Base-by-base conservation (phyloP, 495 filamentous ascomycete genomes). In the Neurospora sp. region DNA sequence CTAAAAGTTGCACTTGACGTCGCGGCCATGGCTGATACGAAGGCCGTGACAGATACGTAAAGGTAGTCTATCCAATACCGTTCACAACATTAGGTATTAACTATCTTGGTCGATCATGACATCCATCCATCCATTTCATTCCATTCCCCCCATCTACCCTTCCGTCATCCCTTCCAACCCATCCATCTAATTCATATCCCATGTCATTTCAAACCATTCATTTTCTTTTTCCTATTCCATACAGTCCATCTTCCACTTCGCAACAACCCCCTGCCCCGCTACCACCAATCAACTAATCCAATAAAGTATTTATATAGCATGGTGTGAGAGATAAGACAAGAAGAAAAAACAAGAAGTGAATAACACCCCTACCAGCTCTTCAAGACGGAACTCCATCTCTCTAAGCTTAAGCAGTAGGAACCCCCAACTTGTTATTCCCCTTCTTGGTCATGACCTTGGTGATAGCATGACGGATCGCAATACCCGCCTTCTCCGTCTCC, bases 401-500 rank as follows among this genome's bases (percentile, higher is more conserved):
- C 46, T 66, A 79, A n/a, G 76, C 76, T 40, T 66, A 79, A n/a
- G 76, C 76, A 70, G 74, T 73, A 40, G 79, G 79, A 46, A 81
- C 46, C 0, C 76, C 76, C 18, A 81, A 73, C 78, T 81, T 81
- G 62, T 80, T 83, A 69, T 81, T 87, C 20, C 83, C 81, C 78
- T 86, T 87, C 44, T 84, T 79, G 14, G 85, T 87, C 81, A 90
- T 86, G 70, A 98, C 90, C 84, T 97, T 97, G 39, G 94, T 97
- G 76, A 98, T 93, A 23, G 94, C 96, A 83, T 98, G 95, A 70
- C 96, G 88, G 73, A 98, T 93, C 6, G 89, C 91, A 5, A 90
- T 88, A 3, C 95, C 96, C 3, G 96, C 92, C 83, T 94, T 95
- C 84, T 99, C 96, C 62, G 93, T 91, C 81, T 99, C 96, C 84